Evolutionary conservation across 2,329 filamentous ascomycete genomes (phyloP), one percentile per base, ranked within the genome.

Genomic region (Diaporthe helianthi): DNA sequence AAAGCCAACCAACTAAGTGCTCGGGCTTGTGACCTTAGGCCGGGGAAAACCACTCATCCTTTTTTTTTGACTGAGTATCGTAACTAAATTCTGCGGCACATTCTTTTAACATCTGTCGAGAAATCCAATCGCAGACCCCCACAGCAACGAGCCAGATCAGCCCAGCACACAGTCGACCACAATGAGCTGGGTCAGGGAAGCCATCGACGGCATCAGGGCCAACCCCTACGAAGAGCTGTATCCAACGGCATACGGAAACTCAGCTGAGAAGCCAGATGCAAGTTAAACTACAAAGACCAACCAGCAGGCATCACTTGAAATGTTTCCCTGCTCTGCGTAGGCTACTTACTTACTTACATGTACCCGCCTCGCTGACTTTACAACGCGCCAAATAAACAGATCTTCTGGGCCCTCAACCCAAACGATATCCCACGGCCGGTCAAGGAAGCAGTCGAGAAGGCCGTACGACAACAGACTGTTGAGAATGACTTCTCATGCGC

Each of bases 121-220:
- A 38, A 38, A 4, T 38, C 2, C 22, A 9, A 12, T 15, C 13
- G 3, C 3, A 0, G 2, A 4, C 2, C 15, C 8, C 24, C 24
- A 31, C 10, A 26, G 9, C 9, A 60, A 15, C 6, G 19, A 9
- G 9, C 4, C 17, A 1, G 26, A 8, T 2, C 2, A 13, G 5
- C 0, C 15, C 2, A n/a, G n/a, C n/a, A n/a, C 3, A 22, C 1
- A 29, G 24, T 7, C 2, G 13, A 4, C 7, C 29, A 24, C 2
- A 9, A 69, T 68, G 65, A 64, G 65, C 17, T 70, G 69, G 65
- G 49, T 70, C n/a, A 54, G 44, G 13, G 3, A 65, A 29, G 49
- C 58, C 15, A 53, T 58, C 6, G 29, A 61, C 10, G 31, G 36
- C 6, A 24, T 58, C 41, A n/a, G 52, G 9, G 26, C 44, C n/a